phyloP scores from a whole-genome alignment of 2,329 filamentous ascomycete species.

The Cytospora leucostoma region DNA sequence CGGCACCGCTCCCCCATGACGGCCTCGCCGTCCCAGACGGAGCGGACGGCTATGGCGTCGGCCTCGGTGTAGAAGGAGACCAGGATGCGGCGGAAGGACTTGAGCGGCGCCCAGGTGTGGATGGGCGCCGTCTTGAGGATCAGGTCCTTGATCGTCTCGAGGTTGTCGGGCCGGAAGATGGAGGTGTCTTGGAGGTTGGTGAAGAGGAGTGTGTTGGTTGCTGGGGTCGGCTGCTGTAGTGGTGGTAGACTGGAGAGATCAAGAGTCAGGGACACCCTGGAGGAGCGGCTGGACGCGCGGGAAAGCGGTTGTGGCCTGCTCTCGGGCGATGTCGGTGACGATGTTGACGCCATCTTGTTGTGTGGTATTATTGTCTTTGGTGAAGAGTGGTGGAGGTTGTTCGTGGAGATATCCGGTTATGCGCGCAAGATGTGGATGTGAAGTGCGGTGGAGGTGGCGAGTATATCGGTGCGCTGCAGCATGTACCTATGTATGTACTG shows the following conservation, averaged over 20 bases:
- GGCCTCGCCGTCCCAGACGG: conserved; percentile 72
- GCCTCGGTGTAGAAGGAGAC: conserved; percentile 73
- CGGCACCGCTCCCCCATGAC: conserved; percentile 70
- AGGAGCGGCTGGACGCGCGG: conserved; percentile 49
- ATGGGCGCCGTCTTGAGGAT: conserved; percentile 70
- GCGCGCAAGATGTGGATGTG: not conserved
- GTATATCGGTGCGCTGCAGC: not conserved
- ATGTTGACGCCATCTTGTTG: conserved; percentile 24
- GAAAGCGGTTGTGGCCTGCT: conserved; percentile 36
- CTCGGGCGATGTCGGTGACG: conserved; percentile 27
- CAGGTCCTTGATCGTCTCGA: conserved; percentile 71
- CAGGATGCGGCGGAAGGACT: conserved; percentile 80
- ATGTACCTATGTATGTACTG: not conserved
- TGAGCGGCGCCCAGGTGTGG: conserved; percentile 77
- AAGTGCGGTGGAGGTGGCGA: not conserved
- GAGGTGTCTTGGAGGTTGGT: conserved; percentile 74
- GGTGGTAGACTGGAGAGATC: conserved; percentile 74
- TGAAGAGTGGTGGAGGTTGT: not conserved
- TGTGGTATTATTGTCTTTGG: conserved; percentile 10
- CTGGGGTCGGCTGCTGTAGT: conserved; percentile 68
- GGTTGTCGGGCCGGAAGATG: conserved; percentile 73
- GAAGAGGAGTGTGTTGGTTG: conserved; percentile 82
- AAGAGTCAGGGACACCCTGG: conserved; percentile 60
- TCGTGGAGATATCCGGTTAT: not conserved
- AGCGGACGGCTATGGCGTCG: conserved; percentile 69